Evolutionary conservation across 306 rosid genomes (phyloP), one percentile per base, ranked within the genome.

Genomic region (Rosa chinensis): DNA sequence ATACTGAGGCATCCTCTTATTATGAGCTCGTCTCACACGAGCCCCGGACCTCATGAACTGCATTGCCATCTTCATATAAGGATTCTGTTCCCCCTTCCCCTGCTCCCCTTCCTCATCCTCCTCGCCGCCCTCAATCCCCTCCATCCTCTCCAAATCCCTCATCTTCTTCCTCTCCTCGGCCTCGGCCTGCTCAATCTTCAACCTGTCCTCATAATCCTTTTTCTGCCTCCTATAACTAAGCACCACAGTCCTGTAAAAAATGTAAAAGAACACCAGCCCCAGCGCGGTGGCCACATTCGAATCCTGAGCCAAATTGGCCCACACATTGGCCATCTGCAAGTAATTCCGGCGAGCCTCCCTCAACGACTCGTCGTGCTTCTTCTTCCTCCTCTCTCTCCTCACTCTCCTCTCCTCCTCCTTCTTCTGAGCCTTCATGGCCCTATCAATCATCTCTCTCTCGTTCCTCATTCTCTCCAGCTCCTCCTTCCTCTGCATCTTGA

Each of bases 1-100:
- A 88, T 95, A 95, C 85, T 95, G 94, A 37, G 98, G 99, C 83
- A 84, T 85, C 77, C 88, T 89, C 79, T 79, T 93, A 74, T 85
- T 92, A 71, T 89, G 90, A 0, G 95, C 97, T 62, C 93, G 83
- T 63, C 99, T 85, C 42, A 92, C 97, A 0, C 98, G 92, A 20
- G 99, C 99, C 77, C 99, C 99, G 0, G 99, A 95, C 83, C 82
- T 95, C 99, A 95, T 95, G 84, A 95, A 95, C 89, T 95, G 93
- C 90, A 78, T 84, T 5, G 99, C 97, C 97, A 92, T 91, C 80
- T 90, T 92, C 94, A 95, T 63, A 63, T 93, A 88, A 62, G 91
- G 84, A 86, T 92, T 95, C 55, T 85, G 85, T 84, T 95, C 97
- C 35, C 87, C 97, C 72, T 86, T 79, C 79, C 93, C 97, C 39